These are phyloP conservation scores for Geotrichum carabidarum DNA, from an alignment of 1,139 yeast species.

Conservation along the genomic window DNA sequence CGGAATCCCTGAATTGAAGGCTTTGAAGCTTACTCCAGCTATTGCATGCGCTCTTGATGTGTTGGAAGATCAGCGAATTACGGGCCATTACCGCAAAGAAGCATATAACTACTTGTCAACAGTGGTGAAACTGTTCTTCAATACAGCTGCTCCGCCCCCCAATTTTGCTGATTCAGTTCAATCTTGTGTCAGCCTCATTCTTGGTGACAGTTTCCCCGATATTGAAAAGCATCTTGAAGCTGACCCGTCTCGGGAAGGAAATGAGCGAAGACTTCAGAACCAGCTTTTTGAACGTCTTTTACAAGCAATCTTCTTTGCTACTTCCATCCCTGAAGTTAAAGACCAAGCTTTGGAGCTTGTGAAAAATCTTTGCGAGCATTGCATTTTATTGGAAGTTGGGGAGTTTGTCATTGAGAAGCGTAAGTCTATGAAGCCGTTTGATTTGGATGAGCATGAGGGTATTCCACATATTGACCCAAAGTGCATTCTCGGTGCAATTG, in stretches of 20 bases:
- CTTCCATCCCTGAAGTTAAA: constrained; percentile 68
- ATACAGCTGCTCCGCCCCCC: constrained; percentile 58
- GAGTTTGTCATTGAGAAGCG: constrained; percentile 67
- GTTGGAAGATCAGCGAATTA: constrained; percentile 62
- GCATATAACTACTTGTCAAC: constrained; percentile 71
- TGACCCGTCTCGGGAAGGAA: constrained; percentile 41
- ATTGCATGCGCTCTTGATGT: constrained; percentile 62
- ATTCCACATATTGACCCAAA: constrained; percentile 63
- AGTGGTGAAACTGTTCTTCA: constrained; percentile 64
- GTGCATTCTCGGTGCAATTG: constrained; percentile 66
- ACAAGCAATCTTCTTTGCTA: constrained; percentile 68
- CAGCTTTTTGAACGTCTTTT: constrained; percentile 52
- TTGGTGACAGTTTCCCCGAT: constrained; percentile 46
- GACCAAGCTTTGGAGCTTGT: constrained; percentile 62
- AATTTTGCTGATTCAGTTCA: constrained; percentile 47
- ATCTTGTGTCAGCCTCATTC: constrained; percentile 47
- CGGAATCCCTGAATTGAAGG: constrained; percentile 58
- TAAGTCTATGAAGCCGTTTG: constrained; percentile 64
- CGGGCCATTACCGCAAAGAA: constrained; percentile 63
- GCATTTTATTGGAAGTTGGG: constrained; percentile 69
- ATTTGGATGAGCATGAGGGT: constrained; percentile 77
- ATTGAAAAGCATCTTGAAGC: constrained; percentile 24
- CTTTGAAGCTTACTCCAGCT: constrained; percentile 79
- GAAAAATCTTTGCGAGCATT: constrained; percentile 69
- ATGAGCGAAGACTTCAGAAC: constrained; percentile 54